Conservation (phyloP, 441 rosid species). For the Macaranga tanarius region DNA sequence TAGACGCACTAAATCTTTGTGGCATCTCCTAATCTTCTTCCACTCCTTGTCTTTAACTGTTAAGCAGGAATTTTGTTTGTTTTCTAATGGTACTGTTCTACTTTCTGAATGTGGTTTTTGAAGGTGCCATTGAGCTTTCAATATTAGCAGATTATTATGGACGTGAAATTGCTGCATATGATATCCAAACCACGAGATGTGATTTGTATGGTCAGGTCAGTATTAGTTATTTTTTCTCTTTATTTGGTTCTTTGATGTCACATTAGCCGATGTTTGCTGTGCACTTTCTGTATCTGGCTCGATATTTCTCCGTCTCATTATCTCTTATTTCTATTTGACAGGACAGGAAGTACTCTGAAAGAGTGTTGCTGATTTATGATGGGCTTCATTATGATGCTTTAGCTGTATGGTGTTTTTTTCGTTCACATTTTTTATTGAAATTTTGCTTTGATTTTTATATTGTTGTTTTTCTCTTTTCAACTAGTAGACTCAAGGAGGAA, state of each 20-base stretch:
- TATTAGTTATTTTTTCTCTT: constrained; percentile 1
- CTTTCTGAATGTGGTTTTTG: constrained; percentile 16
- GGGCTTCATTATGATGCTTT: constrained; percentile 95
- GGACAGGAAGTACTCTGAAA: constrained; percentile 62
- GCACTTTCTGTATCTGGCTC: neutral
- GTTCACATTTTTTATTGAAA: neutral
- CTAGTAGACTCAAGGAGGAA: neutral
- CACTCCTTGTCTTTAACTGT: neutral
- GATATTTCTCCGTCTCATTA: neutral
- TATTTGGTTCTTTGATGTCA: neutral
- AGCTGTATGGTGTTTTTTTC: constrained; percentile 53
- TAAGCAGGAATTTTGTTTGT: neutral
- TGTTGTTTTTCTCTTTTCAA: neutral
- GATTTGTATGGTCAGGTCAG: constrained; percentile 93
- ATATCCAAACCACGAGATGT: constrained; percentile 83
- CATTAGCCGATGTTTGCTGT: constrained; percentile 5
- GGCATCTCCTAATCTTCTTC: no score
- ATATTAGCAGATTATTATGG: constrained; percentile 79
- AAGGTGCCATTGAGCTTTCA: constrained; percentile 95
- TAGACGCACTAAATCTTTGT: no score
- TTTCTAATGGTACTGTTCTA: constrained; percentile 6
- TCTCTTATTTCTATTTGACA: constrained; percentile 32
- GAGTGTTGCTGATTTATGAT: constrained; percentile 86
- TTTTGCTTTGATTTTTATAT: constrained; percentile 1
- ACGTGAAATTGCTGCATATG: constrained; percentile 82